phyloP scores from a whole-genome alignment of 371 early-diverging fungal species.

The Mucor sp. region DNA sequence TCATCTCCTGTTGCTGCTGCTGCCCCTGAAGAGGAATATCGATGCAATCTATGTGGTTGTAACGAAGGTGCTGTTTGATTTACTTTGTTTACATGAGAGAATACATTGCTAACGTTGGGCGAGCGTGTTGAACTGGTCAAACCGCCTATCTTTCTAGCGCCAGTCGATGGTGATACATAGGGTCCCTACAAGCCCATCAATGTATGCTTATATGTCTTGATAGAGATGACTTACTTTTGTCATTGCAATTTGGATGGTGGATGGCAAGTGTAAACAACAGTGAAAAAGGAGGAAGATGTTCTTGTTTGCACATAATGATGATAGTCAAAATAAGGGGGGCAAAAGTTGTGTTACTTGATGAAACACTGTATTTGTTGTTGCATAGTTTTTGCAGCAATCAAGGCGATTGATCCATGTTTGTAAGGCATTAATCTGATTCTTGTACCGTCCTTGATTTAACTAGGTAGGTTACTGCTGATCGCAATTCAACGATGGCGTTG shows the following conservation, averaged over 20 bases:
- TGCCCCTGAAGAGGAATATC: background rate
- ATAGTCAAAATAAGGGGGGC: no score
- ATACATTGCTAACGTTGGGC: slow-evolving; percentile 31
- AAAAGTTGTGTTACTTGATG: no score
- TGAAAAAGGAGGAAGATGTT: no score
- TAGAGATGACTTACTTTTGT: background rate
- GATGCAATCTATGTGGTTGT: slow-evolving; percentile 9
- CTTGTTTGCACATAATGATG: no score
- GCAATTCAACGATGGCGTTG: no score
- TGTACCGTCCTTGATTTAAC: no score
- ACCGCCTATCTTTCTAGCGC: slow-evolving; percentile 25
- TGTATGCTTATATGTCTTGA: background rate
- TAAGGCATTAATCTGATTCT: no score
- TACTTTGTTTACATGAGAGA: slow-evolving; percentile 15
- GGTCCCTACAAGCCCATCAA: slow-evolving; percentile 10
- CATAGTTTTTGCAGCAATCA: no score
- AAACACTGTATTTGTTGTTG: no score
- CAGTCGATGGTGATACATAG: slow-evolving; percentile 32
- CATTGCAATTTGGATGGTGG: background rate
- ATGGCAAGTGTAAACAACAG: no score
- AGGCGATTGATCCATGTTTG: no score
- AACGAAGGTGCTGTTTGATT: background rate
- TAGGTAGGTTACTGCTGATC: no score
- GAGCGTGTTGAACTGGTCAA: slow-evolving; percentile 21
- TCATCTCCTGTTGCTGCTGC: slow-evolving; percentile 9